Conservation (phyloP, 192 early-diverging fungal genomes). For the Entomortierella lignicola region DNA sequence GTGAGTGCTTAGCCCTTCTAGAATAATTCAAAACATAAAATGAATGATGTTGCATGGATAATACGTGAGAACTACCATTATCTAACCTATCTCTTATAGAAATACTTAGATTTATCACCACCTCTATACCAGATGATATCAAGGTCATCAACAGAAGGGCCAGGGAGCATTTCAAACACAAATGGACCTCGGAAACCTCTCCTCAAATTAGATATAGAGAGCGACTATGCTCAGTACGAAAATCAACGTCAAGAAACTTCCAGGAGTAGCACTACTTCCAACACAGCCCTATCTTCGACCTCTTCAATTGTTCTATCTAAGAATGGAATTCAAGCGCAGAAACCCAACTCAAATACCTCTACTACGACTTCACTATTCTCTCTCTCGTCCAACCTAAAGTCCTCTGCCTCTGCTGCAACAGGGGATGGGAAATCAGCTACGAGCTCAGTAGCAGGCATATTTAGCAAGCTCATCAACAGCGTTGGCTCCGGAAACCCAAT, state of each 20-base stretch:
- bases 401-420: neutral
- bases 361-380: neutral
- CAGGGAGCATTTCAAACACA: neutral
- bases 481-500: conserved; percentile 48
- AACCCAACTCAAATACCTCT: neutral
- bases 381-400: neutral
- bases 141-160: conserved; percentile 3
- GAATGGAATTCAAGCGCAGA: neutral
- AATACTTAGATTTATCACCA: neutral
- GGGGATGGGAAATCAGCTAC: neutral
- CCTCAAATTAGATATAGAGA: conserved; percentile 31
- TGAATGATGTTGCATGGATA: too few species aligned
- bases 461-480: conserved; percentile 41
- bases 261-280: neutral
- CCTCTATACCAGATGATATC: conserved; percentile 4
- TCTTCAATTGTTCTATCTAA: conserved; percentile 13
- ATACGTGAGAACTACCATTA: neutral
- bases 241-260: conserved; percentile 7
- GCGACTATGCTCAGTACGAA: conserved; percentile 14
- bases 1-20: too few species aligned
- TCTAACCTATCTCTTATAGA: neutral
- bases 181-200: conserved; percentile 25
- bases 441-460: conserved; percentile 19
- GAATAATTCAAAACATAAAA: too few species aligned
- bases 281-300: neutral